Conservation (phyloP, 257 asterid genomes). For the Penstemon davidsonii region DNA sequence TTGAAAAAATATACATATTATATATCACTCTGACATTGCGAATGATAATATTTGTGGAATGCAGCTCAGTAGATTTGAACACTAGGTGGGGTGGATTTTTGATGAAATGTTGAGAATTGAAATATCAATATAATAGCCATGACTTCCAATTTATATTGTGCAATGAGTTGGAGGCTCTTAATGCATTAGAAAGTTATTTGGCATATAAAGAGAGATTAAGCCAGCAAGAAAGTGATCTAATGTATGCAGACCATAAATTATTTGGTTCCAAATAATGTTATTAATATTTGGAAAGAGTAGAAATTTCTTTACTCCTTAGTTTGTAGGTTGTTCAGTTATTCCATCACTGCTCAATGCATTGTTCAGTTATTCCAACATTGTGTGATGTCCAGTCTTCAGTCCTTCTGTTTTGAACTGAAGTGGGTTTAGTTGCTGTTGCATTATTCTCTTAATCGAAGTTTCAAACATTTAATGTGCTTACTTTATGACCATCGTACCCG, state of each 20-base stretch:
- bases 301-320: neutral
- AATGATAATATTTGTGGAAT: neutral
- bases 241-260: neutral
- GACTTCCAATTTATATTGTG: neutral
- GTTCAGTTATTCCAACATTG: neutral
- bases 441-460: too few species aligned
- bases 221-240: conserved; percentile 5
- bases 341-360: too few species aligned
- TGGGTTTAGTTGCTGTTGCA: too few species aligned
- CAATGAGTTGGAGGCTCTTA: neutral
- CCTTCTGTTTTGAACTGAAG: conserved; percentile 1
- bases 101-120: neutral
- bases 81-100: neutral
- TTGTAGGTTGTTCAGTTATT: neutral
- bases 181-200: neutral
- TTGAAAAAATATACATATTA: neutral
- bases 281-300: neutral
- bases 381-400: neutral
- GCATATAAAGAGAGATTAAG: neutral
- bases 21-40: too few species aligned
- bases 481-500: neutral
- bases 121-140: neutral
- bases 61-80: neutral
- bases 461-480: neutral
- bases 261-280: neutral